Evolutionary conservation across 2,329 filamentous ascomycete genomes (phyloP).

Genomic region (Talaromyces sp.): DNA sequence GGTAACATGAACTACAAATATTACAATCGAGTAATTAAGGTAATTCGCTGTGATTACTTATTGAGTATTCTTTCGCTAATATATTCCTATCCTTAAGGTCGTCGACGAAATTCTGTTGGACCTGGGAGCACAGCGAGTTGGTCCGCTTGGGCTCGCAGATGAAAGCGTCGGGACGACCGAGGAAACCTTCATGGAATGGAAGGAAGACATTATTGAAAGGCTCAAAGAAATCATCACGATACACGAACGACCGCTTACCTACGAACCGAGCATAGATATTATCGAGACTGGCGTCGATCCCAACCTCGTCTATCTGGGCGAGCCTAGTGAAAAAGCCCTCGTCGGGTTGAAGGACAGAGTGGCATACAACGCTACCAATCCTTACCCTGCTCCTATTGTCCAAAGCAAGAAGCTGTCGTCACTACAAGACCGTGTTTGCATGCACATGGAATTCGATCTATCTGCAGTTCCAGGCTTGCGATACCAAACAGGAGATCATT

Average conservation of each 20-base stretch:
- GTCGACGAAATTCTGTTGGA: background rate
- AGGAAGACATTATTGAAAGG: slow-evolving; percentile 33
- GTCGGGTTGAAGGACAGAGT: background rate
- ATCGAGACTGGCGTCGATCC: background rate
- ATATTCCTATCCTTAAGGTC: background rate
- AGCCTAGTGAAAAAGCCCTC: background rate
- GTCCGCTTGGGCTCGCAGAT: slow-evolving; percentile 33
- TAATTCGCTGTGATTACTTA: background rate
- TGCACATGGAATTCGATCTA: slow-evolving; percentile 3
- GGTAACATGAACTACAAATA: slow-evolving; percentile 50
- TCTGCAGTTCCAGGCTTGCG: background rate
- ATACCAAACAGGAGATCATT: slow-evolving; percentile 9
- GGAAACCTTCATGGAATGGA: slow-evolving; percentile 45
- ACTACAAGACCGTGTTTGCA: background rate
- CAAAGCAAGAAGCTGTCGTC: background rate
- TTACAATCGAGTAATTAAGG: slow-evolving; percentile 40
- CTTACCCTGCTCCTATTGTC: background rate
- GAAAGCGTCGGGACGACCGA: slow-evolving; percentile 44
- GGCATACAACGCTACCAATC: too few relatives aligned
- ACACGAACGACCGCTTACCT: background rate
- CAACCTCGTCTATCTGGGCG: background rate
- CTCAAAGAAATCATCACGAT: slow-evolving; percentile 23
- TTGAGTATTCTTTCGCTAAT: background rate
- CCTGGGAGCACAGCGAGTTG: background rate
- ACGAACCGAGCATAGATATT: background rate